Percentiles rank a stretch among this genome's conserved stretches.
Conservation (phyloP, 139 green algal genomes). For the Auxenochlorella pyrenoidosa region DNA sequence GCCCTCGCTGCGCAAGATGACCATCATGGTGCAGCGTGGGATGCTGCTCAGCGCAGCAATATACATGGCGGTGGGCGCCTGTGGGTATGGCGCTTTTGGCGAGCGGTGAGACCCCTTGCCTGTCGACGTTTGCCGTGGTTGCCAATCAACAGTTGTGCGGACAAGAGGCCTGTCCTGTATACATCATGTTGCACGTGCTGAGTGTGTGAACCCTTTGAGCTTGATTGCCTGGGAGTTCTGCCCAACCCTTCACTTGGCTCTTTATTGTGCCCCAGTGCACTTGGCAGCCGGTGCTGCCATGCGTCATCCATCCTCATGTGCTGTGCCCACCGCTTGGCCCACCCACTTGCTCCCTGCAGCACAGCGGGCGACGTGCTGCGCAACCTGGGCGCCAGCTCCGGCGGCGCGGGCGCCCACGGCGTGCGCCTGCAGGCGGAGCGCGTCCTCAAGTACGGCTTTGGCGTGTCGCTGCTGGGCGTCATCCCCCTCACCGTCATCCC, state of each 20-base stretch:
- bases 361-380: slow-evolving; percentile 79
- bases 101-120: slow-evolving; percentile 18
- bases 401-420: slow-evolving; percentile 47
- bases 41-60: slow-evolving; percentile 45
- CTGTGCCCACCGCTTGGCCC: neutral
- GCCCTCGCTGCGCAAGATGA: slow-evolving; percentile 54
- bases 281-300: neutral
- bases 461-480: slow-evolving; percentile 75
- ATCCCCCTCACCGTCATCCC: slow-evolving; percentile 82
- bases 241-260: neutral
- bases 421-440: slow-evolving; percentile 73
- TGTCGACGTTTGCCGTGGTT: neutral
- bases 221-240: neutral
- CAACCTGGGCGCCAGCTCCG: slow-evolving; percentile 68
- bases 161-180: too few species aligned
- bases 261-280: neutral
- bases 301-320: too few species aligned
- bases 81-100: slow-evolving; percentile 79
- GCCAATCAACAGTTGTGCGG: too few species aligned
- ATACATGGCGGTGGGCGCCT: slow-evolving; percentile 78
- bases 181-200: too few species aligned
- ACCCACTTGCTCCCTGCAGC: slow-evolving; percentile 10
- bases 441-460: slow-evolving; percentile 78
- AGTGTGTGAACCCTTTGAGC: too few species aligned
- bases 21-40: slow-evolving; percentile 44